phyloP scores from a whole-genome alignment of 2,329 filamentous ascomycete genomes.

The Paramyrothecium sp. region DNA sequence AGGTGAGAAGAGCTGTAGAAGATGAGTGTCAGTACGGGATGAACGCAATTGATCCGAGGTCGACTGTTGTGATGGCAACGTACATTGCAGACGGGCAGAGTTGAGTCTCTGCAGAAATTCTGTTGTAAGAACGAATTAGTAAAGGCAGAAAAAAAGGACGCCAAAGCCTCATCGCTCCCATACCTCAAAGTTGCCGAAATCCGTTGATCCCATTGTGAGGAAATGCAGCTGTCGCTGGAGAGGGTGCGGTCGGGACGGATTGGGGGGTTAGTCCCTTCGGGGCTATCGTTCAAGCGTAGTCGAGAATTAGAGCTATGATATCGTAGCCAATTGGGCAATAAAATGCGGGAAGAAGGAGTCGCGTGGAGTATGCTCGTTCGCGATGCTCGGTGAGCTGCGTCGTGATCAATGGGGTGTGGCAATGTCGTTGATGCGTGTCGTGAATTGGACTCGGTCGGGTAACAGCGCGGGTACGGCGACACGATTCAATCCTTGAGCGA shows the following conservation, averaged over 20 bases:
- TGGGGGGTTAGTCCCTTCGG: not conserved
- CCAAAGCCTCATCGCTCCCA: slow-evolving; percentile 5
- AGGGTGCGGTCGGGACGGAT: not conserved
- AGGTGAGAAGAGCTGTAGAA: slow-evolving; percentile 46
- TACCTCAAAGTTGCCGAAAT: slow-evolving; percentile 62
- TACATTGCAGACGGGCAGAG: slow-evolving; percentile 83
- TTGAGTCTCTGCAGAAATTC: slow-evolving; percentile 83
- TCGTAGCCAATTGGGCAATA: too few relatives aligned
- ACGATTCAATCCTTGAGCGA: too few relatives aligned
- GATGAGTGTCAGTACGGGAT: slow-evolving; percentile 16
- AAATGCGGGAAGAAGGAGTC: too few relatives aligned
- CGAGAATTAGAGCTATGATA: not conserved
- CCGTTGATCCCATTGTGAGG: slow-evolving; percentile 56
- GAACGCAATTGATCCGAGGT: not conserved
- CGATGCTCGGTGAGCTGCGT: too few relatives aligned
- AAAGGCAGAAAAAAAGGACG: too few relatives aligned
- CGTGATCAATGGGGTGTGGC: too few relatives aligned
- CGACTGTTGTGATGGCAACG: slow-evolving; percentile 31
- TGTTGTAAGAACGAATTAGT: slow-evolving; percentile 30
- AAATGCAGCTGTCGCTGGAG: not conserved
- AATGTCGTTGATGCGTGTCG: too few relatives aligned
- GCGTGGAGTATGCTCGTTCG: too few relatives aligned
- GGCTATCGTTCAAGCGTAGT: not conserved
- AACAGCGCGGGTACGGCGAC: too few relatives aligned
- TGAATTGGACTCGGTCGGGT: too few relatives aligned